Evolutionary conservation across 2,329 filamentous ascomycete species (phyloP).

Genomic region (Colletotrichum horii): DNA sequence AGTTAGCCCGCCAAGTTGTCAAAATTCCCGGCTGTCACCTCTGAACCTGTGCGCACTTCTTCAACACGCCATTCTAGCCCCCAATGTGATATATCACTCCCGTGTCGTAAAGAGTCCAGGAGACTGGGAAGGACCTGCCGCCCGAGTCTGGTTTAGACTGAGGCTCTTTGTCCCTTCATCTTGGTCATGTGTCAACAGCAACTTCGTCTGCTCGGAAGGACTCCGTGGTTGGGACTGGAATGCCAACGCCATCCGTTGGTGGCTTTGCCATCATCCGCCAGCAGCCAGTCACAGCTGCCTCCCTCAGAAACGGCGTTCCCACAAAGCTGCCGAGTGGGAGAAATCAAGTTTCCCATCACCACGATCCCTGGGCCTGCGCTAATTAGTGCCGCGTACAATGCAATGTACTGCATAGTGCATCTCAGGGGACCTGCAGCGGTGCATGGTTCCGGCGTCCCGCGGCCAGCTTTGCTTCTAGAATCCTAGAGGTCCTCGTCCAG

Average conservation of each 20-base stretch:
- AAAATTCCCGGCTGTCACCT: background rate
- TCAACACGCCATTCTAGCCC: background rate
- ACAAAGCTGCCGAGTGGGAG: background rate
- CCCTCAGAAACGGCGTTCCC: background rate
- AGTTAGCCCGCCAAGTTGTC: background rate
- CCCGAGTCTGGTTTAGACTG: background rate
- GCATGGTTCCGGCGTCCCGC: background rate
- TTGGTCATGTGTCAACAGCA: background rate
- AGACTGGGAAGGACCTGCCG: background rate
- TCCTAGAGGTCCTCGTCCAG: background rate
- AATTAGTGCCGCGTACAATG: conserved; percentile 2
- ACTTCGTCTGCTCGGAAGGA: background rate
- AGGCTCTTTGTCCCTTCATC: background rate
- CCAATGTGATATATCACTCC: background rate
- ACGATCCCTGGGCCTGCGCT: conserved; percentile 8
- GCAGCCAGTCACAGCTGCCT: background rate
- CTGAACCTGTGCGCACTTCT: background rate
- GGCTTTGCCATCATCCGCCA: background rate
- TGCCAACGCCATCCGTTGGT: background rate
- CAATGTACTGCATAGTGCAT: background rate
- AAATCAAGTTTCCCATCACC: background rate
- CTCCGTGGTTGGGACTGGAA: background rate
- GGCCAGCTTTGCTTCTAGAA: background rate
- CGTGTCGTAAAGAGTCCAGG: background rate
- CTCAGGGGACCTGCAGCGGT: background rate